Evolutionary conservation across 768 basidiomycete genomes (phyloP), one percentile per base, ranked within the genome.

Genomic region (Lentinus tigrinus): DNA sequence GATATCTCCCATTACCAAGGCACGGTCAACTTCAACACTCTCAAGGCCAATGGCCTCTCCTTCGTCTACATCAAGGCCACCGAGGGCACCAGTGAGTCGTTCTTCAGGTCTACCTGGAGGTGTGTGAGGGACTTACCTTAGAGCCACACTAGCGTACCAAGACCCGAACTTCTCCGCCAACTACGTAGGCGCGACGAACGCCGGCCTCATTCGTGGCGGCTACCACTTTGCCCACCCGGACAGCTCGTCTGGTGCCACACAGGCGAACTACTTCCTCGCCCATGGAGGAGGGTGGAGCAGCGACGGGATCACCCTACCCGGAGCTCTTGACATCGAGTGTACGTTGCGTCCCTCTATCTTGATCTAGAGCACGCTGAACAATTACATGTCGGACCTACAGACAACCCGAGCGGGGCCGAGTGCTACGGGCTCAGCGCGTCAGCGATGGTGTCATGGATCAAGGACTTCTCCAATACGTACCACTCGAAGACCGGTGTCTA

Each of bases 61-160:
- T 88, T 85, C 63, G 82, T 73, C 3, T 87, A 78, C 65, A 86
- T 88, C 78, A 88, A 87, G 67, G 86, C 85, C 9, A 88, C 85
- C 3, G 85, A 88, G 67, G 81, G 81, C 9, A 84, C 76, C n/a
- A 65, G 83, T 84, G 49, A 55, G 74, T 64, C 8, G 7, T 2
- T 5, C 16, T 34, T 31, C 34, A 27, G 3, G 10, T 4, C 23
- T 40, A 23, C 14, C n/a, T 16, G 37, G 37, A 24, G 11, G 47
- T 7, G 14, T 40, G 46, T 2, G 11, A n/a, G 16, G 19, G 38
- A 21, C 34, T 49, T 17, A 55, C 39, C 26, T 14, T 6, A 11
- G 31, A 31, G 7, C 31, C 31, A 5, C 49, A 3, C 6, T 44
- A 73, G 68, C 69, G 1, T 85, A 77, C 63, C 70, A n/a, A 3